Conservation (phyloP, 1,139 yeast species). For the Trichomonascaceae sp. region DNA sequence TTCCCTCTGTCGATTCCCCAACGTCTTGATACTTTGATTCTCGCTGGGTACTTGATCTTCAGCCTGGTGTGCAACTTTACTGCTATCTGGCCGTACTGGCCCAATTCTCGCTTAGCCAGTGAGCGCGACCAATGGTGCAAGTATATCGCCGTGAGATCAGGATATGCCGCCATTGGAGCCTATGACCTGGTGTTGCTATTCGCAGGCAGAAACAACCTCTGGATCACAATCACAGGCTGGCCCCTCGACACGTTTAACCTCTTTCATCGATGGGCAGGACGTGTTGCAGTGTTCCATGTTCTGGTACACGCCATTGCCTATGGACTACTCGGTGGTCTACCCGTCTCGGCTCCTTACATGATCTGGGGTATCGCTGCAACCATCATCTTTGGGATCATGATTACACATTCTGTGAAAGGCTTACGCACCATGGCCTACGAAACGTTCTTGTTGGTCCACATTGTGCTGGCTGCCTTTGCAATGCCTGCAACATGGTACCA, state of each 20-base stretch:
- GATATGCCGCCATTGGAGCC: constrained; percentile 34
- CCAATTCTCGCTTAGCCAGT: constrained; percentile 11
- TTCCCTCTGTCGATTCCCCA: constrained; percentile 40
- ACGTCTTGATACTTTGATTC: constrained; percentile 39
- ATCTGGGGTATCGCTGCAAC: constrained; percentile 13
- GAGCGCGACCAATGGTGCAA: constrained; percentile 22
- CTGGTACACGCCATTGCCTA: constrained; percentile 16
- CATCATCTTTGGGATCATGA: constrained; percentile 7
- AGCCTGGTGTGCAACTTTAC: constrained; percentile 29
- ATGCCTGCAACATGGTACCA: constrained; percentile 52
- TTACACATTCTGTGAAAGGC: constrained; percentile 9
- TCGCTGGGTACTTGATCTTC: constrained; percentile 34
- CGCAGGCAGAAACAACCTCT: constrained; percentile 55
- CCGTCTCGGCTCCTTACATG: constrained; percentile 34
- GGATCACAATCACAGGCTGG: constrained; percentile 57
- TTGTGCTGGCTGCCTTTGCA: constrained; percentile 42
- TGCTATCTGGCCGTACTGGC: constrained; percentile 29
- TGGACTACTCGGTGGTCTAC: constrained; percentile 11
- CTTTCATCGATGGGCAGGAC: constrained; percentile 55
- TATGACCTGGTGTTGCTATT: constrained; percentile 42
- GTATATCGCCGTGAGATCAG: constrained; percentile 49
- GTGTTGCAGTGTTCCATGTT: constrained; percentile 38
- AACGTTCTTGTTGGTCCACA: constrained; percentile 42
- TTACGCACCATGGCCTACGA: constrained; percentile 11
- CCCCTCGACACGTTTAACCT: constrained; percentile 44